phyloP scores from a whole-genome alignment of 2,329 filamentous ascomycete genomes.

The Verticillium zaregamsianum region DNA sequence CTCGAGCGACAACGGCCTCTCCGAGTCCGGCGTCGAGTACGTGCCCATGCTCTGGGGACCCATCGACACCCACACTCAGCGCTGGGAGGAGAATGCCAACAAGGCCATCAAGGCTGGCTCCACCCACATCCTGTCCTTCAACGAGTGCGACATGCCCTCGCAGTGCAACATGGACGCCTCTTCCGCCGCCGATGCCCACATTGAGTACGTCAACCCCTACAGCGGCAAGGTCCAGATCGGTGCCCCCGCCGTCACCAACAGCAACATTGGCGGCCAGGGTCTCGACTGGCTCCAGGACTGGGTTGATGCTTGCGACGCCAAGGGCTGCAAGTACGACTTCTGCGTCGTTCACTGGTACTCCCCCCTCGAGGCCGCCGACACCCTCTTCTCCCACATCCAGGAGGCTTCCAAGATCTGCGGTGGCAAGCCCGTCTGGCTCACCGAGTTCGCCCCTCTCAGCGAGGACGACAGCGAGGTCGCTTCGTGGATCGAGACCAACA shows the following conservation, averaged over 20 bases:
- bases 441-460: slow-evolving; percentile 57
- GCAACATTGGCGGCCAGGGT: slow-evolving; percentile 43
- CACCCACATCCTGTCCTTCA: slow-evolving; percentile 61
- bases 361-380: slow-evolving; percentile 36
- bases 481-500: slow-evolving; percentile 45
- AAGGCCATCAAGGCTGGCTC: slow-evolving; percentile 49
- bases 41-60: slow-evolving; percentile 66
- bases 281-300: slow-evolving; percentile 52
- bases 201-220: slow-evolving; percentile 51
- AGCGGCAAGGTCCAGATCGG: slow-evolving; percentile 49
- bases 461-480: slow-evolving; percentile 23
- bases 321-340: slow-evolving; percentile 53
- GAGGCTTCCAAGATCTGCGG: slow-evolving; percentile 40
- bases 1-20: slow-evolving; percentile 35
- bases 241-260: slow-evolving; percentile 60
- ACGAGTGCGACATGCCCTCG: slow-evolving; percentile 62
- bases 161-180: slow-evolving; percentile 56
- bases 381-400: slow-evolving; percentile 52
- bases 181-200: slow-evolving; percentile 49
- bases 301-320: slow-evolving; percentile 43
- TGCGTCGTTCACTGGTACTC: slow-evolving; percentile 64
- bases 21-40: slow-evolving; percentile 44
- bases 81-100: slow-evolving; percentile 48
- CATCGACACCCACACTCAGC: slow-evolving; percentile 32
- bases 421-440: slow-evolving; percentile 55